Conservation (phyloP, 2,329 filamentous ascomycete genomes). For the Nigrospora oryzae region DNA sequence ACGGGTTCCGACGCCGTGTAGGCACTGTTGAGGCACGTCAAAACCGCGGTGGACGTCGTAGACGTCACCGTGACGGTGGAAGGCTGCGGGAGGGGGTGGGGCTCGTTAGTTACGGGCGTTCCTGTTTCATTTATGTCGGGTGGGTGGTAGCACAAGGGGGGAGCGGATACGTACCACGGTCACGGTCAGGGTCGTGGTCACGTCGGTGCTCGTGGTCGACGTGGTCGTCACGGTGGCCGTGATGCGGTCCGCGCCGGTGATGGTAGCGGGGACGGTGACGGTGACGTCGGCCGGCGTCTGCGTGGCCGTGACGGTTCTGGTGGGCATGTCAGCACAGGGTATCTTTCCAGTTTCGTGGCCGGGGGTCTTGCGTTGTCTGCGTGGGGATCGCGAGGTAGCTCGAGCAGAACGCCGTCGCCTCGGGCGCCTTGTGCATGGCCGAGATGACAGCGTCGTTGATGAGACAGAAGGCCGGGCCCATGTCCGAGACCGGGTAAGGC, state of each 20-base stretch:
- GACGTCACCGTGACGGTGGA: slow-evolving; percentile 1
- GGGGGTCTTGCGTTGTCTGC: neutral
- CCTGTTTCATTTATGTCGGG: neutral
- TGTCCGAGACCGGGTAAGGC: too few species aligned
- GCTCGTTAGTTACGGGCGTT: neutral
- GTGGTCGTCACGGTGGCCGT: slow-evolving; percentile 1
- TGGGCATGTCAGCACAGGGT: neutral
- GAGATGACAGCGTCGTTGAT: slow-evolving; percentile 3
- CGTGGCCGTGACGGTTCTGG: slow-evolving; percentile 1
- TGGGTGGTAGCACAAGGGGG: neutral
- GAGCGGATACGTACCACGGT: neutral
- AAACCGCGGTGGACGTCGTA: slow-evolving; percentile 1
- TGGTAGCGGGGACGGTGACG: slow-evolving; percentile 2
- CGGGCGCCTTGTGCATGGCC: slow-evolving; percentile 2
- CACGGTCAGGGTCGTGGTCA: neutral
- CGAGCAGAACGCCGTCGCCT: slow-evolving; percentile 5
- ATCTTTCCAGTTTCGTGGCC: neutral
- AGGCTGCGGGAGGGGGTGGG: neutral
- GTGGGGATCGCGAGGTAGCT: slow-evolving; percentile 3
- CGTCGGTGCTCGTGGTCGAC: neutral
- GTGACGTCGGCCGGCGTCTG: neutral
- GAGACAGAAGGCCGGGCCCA: slow-evolving; percentile 2
- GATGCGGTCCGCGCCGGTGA: neutral
- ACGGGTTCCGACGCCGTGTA: slow-evolving; percentile 4
- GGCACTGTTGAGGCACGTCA: slow-evolving; percentile 5